Evolutionary conservation across 2,329 filamentous ascomycete species (phyloP).

Genomic region (Scedosporium aurantiacum): DNA sequence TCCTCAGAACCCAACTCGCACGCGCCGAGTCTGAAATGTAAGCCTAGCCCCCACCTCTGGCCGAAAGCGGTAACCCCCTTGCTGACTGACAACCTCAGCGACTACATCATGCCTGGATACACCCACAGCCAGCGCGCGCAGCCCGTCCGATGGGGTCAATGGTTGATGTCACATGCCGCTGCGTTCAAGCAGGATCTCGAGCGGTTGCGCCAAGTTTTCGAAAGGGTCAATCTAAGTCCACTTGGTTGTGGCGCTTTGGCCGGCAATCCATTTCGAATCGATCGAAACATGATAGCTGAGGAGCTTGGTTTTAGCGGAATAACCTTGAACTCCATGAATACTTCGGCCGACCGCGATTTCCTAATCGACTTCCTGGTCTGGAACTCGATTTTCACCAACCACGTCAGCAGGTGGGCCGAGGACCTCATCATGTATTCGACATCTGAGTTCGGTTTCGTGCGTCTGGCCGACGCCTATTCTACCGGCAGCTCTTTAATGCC

Average conservation of each 20-base stretch:
- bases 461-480: constrained; percentile 66
- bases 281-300: constrained; percentile 65
- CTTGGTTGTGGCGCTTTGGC: constrained; percentile 69
- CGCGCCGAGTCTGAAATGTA: constrained; percentile 61
- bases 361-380: constrained; percentile 73
- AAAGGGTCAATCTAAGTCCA: constrained; percentile 61
- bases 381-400: constrained; percentile 66
- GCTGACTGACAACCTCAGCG: constrained; percentile 18
- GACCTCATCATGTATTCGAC: constrained; percentile 78
- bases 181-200: constrained; percentile 66
- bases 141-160: constrained; percentile 73
- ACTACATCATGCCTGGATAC: constrained; percentile 76
- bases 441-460: constrained; percentile 65
- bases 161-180: constrained; percentile 64
- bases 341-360: constrained; percentile 70
- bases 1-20: constrained; percentile 57
- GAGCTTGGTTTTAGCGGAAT: constrained; percentile 72
- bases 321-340: constrained; percentile 66
- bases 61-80: constrained; percentile 8
- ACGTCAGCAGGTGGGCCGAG: constrained; percentile 71
- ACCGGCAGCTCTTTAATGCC: constrained; percentile 71
- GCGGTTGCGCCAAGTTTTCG: constrained; percentile 60
- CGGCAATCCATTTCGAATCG: constrained; percentile 73
- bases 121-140: constrained; percentile 76
- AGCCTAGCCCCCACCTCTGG: constrained; percentile 9